A percentile compares a stretch with the other conserved stretches of the same genome.
Evolutionary conservation across 1,139 yeast species (phyloP).

Genomic region (Zygoascus meyerae): DNA sequence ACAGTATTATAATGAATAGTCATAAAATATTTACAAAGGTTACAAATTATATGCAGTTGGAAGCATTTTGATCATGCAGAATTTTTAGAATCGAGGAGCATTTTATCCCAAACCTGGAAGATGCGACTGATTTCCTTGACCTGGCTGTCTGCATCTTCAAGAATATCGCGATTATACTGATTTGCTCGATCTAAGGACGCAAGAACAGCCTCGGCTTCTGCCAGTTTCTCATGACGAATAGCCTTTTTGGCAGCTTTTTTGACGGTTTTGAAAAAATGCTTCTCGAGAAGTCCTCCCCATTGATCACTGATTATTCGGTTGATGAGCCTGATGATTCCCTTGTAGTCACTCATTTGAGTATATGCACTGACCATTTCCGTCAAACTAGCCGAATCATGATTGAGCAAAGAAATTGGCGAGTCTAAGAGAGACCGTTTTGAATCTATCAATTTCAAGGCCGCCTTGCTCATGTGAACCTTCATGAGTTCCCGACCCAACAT

Average conservation of each 20-base stretch:
- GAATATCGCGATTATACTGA: slow-evolving; percentile 12
- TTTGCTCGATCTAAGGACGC: slow-evolving; percentile 12
- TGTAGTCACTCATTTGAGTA: slow-evolving; percentile 12
- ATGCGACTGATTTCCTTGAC: slow-evolving; percentile 13
- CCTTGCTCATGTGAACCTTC: slow-evolving; percentile 13
- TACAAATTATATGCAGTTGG: too few relatives aligned
- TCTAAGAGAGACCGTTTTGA: slow-evolving; percentile 14
- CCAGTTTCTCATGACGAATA: slow-evolving; percentile 1
- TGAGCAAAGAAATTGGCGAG: slow-evolving; percentile 14
- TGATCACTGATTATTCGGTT: slow-evolving; percentile 16
- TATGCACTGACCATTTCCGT: slow-evolving; percentile 18
- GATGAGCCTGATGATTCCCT: slow-evolving; percentile 12
- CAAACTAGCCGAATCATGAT: slow-evolving; percentile 20
- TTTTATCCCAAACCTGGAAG: slow-evolving; percentile 10
- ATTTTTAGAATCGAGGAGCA: too few relatives aligned
- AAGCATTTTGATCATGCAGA: too few relatives aligned
- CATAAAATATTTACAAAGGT: too few relatives aligned
- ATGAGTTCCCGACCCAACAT: slow-evolving; percentile 19
- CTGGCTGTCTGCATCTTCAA: slow-evolving; percentile 12
- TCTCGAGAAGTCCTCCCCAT: slow-evolving; percentile 16
- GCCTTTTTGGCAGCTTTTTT: slow-evolving; percentile 11
- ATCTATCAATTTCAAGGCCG: slow-evolving; percentile 20
- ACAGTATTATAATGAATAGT: too few relatives aligned
- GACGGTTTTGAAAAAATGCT: slow-evolving; percentile 18
- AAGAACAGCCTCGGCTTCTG: slow-evolving; percentile 12